Percentiles rank a stretch among this genome's conserved stretches.
These are phyloP conservation scores for Xylariales sp. DNA, from an alignment of 2,329 filamentous ascomycete species.

Conservation along the genomic window DNA sequence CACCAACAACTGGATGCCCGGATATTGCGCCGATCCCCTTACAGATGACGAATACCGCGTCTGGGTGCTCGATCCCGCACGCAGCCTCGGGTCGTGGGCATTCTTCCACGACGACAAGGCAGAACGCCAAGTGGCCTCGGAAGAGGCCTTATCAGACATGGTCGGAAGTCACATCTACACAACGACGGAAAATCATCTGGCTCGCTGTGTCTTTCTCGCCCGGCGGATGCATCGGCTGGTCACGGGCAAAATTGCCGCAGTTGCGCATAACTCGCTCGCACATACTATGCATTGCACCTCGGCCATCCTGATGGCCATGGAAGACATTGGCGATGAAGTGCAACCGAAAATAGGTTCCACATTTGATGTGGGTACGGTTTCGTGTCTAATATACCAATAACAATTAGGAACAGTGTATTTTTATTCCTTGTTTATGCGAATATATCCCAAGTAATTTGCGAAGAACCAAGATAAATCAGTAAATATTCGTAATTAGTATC, in stretches of 20 bases:
- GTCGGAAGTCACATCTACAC: background rate
- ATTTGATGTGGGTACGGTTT: constrained; percentile 1
- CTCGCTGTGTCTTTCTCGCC: background rate
- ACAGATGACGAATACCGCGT: constrained; percentile 1
- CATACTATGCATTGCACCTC: constrained; percentile 4
- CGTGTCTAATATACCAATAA: background rate
- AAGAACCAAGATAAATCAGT: background rate
- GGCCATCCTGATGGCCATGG: background rate
- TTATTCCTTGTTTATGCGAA: background rate
- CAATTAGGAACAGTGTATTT: background rate
- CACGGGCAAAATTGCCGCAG: background rate
- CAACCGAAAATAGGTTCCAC: background rate
- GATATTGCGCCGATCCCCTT: background rate
- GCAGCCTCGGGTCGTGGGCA: background rate
- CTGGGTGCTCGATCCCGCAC: background rate
- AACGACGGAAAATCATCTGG: constrained; percentile 1
- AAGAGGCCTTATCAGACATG: background rate
- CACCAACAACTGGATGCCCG: constrained; percentile 3
- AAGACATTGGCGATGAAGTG: background rate
- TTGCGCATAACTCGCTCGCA: background rate
- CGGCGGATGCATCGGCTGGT: background rate
- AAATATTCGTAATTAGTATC: no score
- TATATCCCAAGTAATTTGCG: background rate
- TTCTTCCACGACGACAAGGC: constrained; percentile 1
- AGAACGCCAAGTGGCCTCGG: background rate